phyloP scores from a whole-genome alignment of 2,329 filamentous ascomycete genomes.

The Diplodia sapinea region DNA sequence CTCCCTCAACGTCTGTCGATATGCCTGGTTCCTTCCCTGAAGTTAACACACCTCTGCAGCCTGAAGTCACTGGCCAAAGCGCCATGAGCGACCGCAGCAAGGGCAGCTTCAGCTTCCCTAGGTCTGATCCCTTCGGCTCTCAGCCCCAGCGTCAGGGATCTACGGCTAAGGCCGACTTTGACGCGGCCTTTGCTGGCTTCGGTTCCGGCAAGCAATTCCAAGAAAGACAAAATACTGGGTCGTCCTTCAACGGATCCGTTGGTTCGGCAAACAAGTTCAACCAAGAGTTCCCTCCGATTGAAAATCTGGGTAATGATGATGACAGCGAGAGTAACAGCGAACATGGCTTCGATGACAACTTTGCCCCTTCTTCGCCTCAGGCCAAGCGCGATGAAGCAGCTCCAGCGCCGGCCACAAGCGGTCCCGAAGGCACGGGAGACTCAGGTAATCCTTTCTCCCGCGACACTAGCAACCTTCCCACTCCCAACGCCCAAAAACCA shows the following conservation, averaged over 20 bases:
- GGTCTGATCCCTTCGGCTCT: conserved; percentile 50
- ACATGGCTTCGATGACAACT: conserved; percentile 88
- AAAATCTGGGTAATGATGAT: conserved; percentile 80
- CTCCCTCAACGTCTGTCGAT: conserved; percentile 37
- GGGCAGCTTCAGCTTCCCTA: conserved; percentile 52
- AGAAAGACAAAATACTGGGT: conserved; percentile 47
- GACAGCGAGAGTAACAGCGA: conserved; percentile 76
- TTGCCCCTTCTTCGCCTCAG: conserved; percentile 66
- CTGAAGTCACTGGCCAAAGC: conserved; percentile 56
- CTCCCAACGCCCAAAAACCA: conserved; percentile 61
- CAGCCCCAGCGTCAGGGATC: conserved; percentile 42
- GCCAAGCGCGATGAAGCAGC: conserved; percentile 42
- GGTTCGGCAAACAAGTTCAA: conserved; percentile 60
- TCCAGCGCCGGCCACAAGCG: conserved; percentile 37
- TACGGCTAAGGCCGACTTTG: conserved; percentile 76
- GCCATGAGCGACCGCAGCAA: conserved; percentile 55
- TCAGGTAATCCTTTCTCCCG: conserved; percentile 39
- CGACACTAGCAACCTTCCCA: conserved; percentile 54
- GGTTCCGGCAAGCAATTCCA: conserved; percentile 58
- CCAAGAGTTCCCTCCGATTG: conserved; percentile 90
- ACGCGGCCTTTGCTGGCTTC: conserved; percentile 83
- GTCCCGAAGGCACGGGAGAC: conserved; percentile 26
- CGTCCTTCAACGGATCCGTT: conserved; percentile 41
- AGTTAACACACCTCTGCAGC: conserved; percentile 51
- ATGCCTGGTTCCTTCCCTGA: conserved; percentile 58